These are phyloP conservation scores for Paracorniculantispora psalliotae DNA, from an alignment of 2,329 filamentous ascomycete genomes.

Conservation along the genomic window DNA sequence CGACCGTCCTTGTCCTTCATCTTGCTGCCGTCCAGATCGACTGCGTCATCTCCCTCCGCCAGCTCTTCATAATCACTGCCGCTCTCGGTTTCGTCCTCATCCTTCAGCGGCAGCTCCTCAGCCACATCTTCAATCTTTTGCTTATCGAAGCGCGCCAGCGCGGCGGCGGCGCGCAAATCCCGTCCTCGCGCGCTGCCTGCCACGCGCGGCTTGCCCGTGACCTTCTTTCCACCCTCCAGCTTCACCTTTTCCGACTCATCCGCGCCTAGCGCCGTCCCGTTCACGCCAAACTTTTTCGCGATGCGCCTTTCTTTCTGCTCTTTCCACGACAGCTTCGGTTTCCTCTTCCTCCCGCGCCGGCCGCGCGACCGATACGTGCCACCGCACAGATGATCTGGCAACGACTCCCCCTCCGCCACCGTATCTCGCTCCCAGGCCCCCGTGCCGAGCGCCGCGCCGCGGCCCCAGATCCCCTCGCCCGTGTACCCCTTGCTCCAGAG, in stretches of 20 bases:
- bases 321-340: constrained; percentile 56
- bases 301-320: constrained; percentile 67
- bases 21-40: constrained; percentile 60
- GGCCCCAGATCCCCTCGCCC: constrained; percentile 80
- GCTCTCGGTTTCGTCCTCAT: constrained; percentile 37
- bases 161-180: constrained; percentile 71
- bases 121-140: constrained; percentile 40
- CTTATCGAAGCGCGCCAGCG: constrained; percentile 65
- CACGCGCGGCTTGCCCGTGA: constrained; percentile 64
- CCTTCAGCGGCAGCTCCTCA: constrained; percentile 24
- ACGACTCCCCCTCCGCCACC: constrained; percentile 46
- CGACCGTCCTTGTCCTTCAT: constrained; percentile 63
- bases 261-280: constrained; percentile 63
- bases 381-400: constrained; percentile 73
- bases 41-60: constrained; percentile 36
- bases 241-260: constrained; percentile 61
- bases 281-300: constrained; percentile 69
- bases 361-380: constrained; percentile 69
- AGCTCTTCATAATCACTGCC: constrained; percentile 47
- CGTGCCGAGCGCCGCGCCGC: constrained; percentile 58
- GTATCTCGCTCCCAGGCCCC: constrained; percentile 47
- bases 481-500: constrained; percentile 69
- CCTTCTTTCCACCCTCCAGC: constrained; percentile 61
- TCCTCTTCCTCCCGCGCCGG: constrained; percentile 50
- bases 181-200: constrained; percentile 69